Base-by-base conservation (phyloP, 495 filamentous ascomycete species). In the Talaromyces proteolyticus region DNA sequence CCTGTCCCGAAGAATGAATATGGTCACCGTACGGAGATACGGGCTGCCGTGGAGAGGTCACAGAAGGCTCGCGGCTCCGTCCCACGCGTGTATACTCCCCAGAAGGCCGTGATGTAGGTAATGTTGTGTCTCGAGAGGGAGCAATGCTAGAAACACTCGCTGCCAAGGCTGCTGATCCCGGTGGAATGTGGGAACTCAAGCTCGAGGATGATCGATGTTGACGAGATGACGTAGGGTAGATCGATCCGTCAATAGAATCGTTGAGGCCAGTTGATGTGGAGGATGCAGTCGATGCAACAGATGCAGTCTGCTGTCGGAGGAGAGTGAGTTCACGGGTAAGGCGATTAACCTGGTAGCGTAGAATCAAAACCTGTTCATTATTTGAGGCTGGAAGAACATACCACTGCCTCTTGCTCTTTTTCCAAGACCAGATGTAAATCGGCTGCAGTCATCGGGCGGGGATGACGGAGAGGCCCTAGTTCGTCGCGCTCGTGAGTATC, bases 301-400 rank as follows among this genome's bases (percentile, higher is more conserved):
- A 91, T 12, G 86, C 83, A 55, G 89, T 89, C 53, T 88, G 86
- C 38, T 88, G 84, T 50, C 91, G 86, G 37, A 96, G 82, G 36
- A 84, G 64, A 11, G 82, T 79, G 42, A 96, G 83, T 59, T 96
- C 91, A 49, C 91, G 83, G 2, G 88, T 92, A 46, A 96, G 78
- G 42, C 90, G 88, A 68, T 96, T 96, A 41, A 95, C 88, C 90
- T 94, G n/a, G n/a, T n/a, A n/a, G n/a, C n/a, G n/a, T n/a, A n/a
- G n/a, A n/a, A n/a, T n/a, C n/a, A n/a, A n/a, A n/a, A n/a, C n/a
- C n/a, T n/a, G n/a, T n/a, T n/a, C n/a, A n/a, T n/a, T 40, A 22
- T 3, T 5, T 11, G 22, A 22, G 6, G 24, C 12, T 38, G 16
- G 4, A 7, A 22, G n/a, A 29, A 70, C 80, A 49, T 77, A 92